These are phyloP conservation scores for Cenchrus americanus DNA, from an alignment of 176 grass and related monocot species.

Conservation along the genomic window DNA sequence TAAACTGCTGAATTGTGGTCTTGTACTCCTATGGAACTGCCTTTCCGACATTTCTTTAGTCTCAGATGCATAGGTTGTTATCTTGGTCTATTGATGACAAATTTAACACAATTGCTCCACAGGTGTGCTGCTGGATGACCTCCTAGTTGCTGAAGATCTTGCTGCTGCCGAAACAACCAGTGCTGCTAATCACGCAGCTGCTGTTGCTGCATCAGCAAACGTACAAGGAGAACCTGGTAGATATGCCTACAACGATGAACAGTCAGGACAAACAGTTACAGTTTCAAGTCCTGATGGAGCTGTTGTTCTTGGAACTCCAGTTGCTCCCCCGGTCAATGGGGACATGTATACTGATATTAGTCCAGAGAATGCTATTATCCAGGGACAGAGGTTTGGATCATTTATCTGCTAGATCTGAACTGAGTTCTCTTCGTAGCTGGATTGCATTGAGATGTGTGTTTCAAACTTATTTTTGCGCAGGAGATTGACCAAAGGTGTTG, in stretches of 20 bases:
- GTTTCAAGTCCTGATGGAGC: slow-evolving; percentile 74
- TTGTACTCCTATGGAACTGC: not conserved
- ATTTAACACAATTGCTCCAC: slow-evolving; percentile 28
- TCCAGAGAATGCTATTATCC: slow-evolving; percentile 85
- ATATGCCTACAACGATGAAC: slow-evolving; percentile 70
- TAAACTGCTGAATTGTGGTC: not conserved
- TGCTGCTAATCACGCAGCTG: slow-evolving; percentile 82
- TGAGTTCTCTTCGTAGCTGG: slow-evolving; percentile 17
- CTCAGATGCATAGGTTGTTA: not conserved
- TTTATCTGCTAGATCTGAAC: not conserved
- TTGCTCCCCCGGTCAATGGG: slow-evolving; percentile 90
- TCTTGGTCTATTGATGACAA: slow-evolving; percentile 30
- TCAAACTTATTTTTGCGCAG: slow-evolving; percentile 37
- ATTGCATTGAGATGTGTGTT: slow-evolving; percentile 26
- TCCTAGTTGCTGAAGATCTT: slow-evolving; percentile 94
- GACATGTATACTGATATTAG: slow-evolving; percentile 90
- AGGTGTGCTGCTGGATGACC: slow-evolving; percentile 95
- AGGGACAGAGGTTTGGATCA: slow-evolving; percentile 77
- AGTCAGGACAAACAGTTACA: slow-evolving; percentile 57
- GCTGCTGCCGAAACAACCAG: slow-evolving; percentile 91
- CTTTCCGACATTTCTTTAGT: slow-evolving; percentile 26
- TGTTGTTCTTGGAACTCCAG: slow-evolving; percentile 88
- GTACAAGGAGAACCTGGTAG: slow-evolving; percentile 64
- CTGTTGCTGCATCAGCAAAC: slow-evolving; percentile 53
- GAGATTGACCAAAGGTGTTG: slow-evolving; percentile 92